Conservation (phyloP, 2,329 filamentous ascomycete genomes). For the Lachnellula suecica region DNA sequence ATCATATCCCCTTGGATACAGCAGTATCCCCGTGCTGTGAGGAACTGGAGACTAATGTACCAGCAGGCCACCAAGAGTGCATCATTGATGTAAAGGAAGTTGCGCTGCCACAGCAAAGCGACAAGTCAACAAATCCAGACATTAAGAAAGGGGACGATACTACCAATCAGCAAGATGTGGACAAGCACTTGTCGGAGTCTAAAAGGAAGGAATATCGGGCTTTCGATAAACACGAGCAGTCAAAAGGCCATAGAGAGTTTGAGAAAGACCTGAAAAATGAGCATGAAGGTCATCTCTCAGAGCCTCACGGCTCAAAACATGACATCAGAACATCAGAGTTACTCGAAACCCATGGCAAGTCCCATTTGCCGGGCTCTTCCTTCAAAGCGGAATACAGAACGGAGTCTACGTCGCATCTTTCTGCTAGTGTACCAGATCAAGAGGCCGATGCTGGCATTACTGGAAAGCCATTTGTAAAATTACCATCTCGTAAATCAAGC, state of each 20-base stretch:
- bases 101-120: too few relatives aligned
- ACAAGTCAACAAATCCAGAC: background rate
- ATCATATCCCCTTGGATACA: too few relatives aligned
- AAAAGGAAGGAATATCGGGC: background rate
- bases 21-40: too few relatives aligned
- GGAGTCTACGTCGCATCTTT: background rate
- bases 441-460: conserved; percentile 38
- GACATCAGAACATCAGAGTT: background rate
- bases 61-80: too few relatives aligned
- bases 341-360: background rate
- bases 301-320: background rate
- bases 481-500: conserved; percentile 29
- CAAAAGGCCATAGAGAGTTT: conserved; percentile 3
- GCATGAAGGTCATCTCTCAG: background rate
- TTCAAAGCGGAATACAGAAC: background rate
- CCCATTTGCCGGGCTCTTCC: too few relatives aligned
- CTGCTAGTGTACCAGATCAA: background rate
- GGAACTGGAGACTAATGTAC: too few relatives aligned
- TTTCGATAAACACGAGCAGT: conserved; percentile 1
- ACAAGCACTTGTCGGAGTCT: conserved; percentile 1
- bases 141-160: too few relatives aligned
- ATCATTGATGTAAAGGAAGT: background rate
- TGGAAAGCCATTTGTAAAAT: conserved; percentile 47
- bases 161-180: too few relatives aligned
- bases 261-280: conserved; percentile 2